Evolutionary conservation across 2,329 filamentous ascomycete genomes (phyloP).

Genomic region (Phialophora macrospora): DNA sequence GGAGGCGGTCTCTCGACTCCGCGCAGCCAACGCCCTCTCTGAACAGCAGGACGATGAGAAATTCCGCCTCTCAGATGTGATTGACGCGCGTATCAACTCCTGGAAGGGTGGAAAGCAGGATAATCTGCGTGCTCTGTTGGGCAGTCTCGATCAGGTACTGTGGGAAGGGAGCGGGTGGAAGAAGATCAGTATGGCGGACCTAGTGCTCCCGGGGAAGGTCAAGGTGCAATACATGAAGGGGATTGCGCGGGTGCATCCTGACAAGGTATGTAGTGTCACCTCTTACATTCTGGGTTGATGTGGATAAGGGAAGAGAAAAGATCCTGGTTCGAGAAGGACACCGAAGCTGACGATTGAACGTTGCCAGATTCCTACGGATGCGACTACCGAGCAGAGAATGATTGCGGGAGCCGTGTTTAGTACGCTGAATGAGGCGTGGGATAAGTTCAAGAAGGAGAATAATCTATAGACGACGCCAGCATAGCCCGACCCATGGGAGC

Average conservation of each 20-base stretch:
- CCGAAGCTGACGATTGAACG: neutral
- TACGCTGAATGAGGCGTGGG: constrained; percentile 70
- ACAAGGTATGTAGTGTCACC: constrained; percentile 72
- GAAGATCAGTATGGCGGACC: constrained; percentile 90
- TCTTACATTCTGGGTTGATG: neutral
- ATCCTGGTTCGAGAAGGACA: neutral
- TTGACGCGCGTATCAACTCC: constrained; percentile 75
- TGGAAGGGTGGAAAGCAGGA: constrained; percentile 94
- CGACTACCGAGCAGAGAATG: constrained; percentile 71
- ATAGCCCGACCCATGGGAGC: neutral
- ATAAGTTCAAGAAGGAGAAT: constrained; percentile 70
- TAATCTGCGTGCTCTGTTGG: constrained; percentile 84
- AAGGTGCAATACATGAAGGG: constrained; percentile 99
- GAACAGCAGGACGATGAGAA: constrained; percentile 90
- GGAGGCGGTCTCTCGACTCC: constrained; percentile 80
- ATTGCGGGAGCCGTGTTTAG: constrained; percentile 69
- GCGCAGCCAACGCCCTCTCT: constrained; percentile 82
- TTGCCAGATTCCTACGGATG: constrained; percentile 63
- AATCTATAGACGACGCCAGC: constrained; percentile 49
- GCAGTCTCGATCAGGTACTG: constrained; percentile 83
- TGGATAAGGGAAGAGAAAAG: neutral
- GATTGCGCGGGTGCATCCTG: constrained; percentile 96
- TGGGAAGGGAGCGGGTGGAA: constrained; percentile 96
- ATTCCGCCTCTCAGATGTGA: constrained; percentile 82
- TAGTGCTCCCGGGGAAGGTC: constrained; percentile 91